These are phyloP conservation scores for Fusarium dimerum DNA, from an alignment of 2,329 filamentous ascomycete genomes.

Conservation along the genomic window DNA sequence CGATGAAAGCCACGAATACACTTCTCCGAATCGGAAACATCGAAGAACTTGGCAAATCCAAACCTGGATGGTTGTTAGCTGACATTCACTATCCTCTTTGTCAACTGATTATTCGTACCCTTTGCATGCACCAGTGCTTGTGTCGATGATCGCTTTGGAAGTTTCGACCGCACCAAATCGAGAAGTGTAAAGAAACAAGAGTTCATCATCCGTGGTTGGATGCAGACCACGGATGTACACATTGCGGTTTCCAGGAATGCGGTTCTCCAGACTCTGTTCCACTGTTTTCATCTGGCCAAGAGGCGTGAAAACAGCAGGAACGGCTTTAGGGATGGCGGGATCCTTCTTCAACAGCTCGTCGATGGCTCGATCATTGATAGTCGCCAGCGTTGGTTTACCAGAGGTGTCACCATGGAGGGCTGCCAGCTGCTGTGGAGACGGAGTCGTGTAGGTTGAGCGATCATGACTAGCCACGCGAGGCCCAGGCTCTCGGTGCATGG, in stretches of 20 bases:
- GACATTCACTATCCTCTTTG: neutral
- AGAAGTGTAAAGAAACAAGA: slow-evolving; percentile 77
- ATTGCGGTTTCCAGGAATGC: slow-evolving; percentile 88
- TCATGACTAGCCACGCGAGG: slow-evolving; percentile 60
- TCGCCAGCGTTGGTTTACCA: slow-evolving; percentile 43
- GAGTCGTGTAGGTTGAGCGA: slow-evolving; percentile 65
- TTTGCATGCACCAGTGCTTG: slow-evolving; percentile 90
- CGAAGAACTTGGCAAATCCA: slow-evolving; percentile 94
- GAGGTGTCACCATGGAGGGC: slow-evolving; percentile 41
- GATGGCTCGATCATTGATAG: slow-evolving; percentile 51
- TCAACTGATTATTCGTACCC: slow-evolving; percentile 60
- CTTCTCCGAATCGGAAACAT: slow-evolving; percentile 84
- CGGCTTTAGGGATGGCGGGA: slow-evolving; percentile 83
- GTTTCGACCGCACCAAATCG: slow-evolving; percentile 94
- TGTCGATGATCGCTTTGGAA: slow-evolving; percentile 98
- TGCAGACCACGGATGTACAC: slow-evolving; percentile 97
- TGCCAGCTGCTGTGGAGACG: slow-evolving; percentile 61
- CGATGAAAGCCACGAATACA: slow-evolving; percentile 96
- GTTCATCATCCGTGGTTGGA: slow-evolving; percentile 91
- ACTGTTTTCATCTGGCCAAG: slow-evolving; percentile 85
- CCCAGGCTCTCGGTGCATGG: slow-evolving; percentile 60
- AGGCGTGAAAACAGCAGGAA: slow-evolving; percentile 85
- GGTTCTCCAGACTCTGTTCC: slow-evolving; percentile 92
- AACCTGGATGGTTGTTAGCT: slow-evolving; percentile 60
- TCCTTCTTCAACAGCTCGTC: slow-evolving; percentile 71